Base-by-base conservation (phyloP, 2,329 filamentous ascomycete species). In the Fusarium protoensiforme region DNA sequence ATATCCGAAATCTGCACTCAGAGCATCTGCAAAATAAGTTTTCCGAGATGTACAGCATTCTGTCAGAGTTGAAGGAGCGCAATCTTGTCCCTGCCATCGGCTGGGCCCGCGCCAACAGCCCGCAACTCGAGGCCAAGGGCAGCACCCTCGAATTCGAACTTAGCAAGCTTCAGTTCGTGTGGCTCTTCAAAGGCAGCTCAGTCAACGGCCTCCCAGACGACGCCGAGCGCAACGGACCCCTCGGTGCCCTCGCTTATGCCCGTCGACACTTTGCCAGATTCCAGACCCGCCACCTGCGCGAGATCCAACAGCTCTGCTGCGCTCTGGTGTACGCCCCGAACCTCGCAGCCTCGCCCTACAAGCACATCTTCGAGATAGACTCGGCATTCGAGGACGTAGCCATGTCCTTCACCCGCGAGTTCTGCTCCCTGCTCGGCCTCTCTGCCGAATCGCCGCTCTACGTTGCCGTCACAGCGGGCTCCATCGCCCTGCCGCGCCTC, bases 131-230 rank as follows among this genome's bases (percentile, higher is more conserved):
- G 78, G 88, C 89, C 5, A 90, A 94, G 56, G 96, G 95, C 4
- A 98, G 94, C 78, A 98, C 97, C 76, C 89, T 99, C 3, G 96
- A 98, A 80, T 99, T 98, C 73, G 96, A 99, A 79, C 90, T 99
- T 3, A 94, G 92, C 83, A 93, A 94, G 73, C 87, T 98, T 20
- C 94, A 98, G 76, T 99, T 94, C 77, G 89, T 98, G 36, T 96
- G 94, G 89, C 88, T 98, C 1, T 98, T 97, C 82, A 90, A 92
- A 71, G 92, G 92, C 0, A 83, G 86, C 0, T 67, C 78, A 1
- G 80, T 87, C 13, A 89, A 90, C 72, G 88, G 89, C 11, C 83
- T 90, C 1, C 86, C 90, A 10, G 86, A 89, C 54, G 85, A 88
- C 57, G 83, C 82, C 8, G 38, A 59, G 4, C 77, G 80, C 29